phyloP scores from a whole-genome alignment of 495 filamentous ascomycete genomes.

The Talaromyces nanjingensis region DNA sequence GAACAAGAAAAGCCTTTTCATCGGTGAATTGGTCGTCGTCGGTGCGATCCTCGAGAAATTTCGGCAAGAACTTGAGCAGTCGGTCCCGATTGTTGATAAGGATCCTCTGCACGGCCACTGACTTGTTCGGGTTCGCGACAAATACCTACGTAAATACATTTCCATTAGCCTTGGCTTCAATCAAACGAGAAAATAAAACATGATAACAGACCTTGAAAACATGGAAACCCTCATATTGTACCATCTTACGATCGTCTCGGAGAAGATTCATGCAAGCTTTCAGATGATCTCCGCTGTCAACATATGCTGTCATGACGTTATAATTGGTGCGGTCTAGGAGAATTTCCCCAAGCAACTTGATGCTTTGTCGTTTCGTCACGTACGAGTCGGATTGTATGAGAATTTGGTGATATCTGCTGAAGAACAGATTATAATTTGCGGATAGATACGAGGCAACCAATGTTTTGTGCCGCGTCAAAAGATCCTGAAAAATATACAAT shows the following conservation, averaged over 20 bases:
- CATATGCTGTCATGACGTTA: conserved; percentile 94
- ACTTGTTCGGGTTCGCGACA: conserved; percentile 96
- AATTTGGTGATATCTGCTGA: conserved; percentile 79
- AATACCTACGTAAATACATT: conserved; percentile 58
- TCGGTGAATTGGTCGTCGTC: conserved; percentile 99
- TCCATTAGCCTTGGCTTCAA: conserved; percentile 15
- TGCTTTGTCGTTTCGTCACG: conserved; percentile 96
- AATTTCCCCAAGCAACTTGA: conserved; percentile 93
- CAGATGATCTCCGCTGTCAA: conserved; percentile 88
- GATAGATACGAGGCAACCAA: conserved; percentile 78
- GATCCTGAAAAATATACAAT: conserved; percentile 51
- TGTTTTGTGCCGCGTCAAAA: conserved; percentile 88
- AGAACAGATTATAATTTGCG: conserved; percentile 87
- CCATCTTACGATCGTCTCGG: conserved; percentile 93
- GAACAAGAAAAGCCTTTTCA: conserved; percentile 92
- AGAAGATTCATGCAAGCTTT: conserved; percentile 98
- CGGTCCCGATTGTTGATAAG: conserved; percentile 92
- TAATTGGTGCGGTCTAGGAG: conserved; percentile 93
- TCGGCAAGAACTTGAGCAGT: conserved; percentile 77
- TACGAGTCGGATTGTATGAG: conserved; percentile 90
- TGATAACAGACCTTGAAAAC: conserved; percentile 80
- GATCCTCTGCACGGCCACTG: conserved; percentile 86
- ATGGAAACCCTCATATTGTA: conserved; percentile 98
- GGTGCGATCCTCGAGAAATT: conserved; percentile 88
- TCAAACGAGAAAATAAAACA: not conserved